Evolutionary conservation across 73 alveolate species (phyloP).

Genomic region (Paramecium pentaurelia): DNA sequence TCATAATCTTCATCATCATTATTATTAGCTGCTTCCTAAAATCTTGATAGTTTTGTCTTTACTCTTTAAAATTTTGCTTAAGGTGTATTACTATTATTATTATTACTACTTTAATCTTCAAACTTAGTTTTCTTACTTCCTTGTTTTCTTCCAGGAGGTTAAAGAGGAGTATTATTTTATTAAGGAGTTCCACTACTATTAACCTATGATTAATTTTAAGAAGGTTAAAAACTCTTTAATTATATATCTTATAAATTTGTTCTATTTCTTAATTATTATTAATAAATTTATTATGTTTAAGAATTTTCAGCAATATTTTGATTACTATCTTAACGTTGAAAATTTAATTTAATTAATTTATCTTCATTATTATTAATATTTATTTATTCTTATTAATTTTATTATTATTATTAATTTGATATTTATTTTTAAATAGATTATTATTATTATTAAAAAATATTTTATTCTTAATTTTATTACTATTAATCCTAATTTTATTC

Average conservation of each 20-base stretch:
- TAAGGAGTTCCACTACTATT: background rate
- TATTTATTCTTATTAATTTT: background rate
- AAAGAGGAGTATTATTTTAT: background rate
- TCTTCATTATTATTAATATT: background rate
- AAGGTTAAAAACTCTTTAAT: background rate
- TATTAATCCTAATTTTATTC: background rate
- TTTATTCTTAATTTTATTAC: background rate
- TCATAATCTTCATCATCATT: constrained; percentile 7
- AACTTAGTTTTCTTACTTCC: background rate
- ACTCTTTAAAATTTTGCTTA: background rate
- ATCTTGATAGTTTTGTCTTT: background rate
- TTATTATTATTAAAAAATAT: background rate
- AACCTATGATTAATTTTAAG: background rate
- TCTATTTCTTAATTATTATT: background rate
- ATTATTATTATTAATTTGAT: background rate
- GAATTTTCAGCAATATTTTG: background rate
- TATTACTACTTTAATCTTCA: background rate
- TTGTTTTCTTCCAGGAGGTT: background rate
- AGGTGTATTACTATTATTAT: background rate
- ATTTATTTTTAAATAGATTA: background rate
- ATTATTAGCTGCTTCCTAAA: background rate
- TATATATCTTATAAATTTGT: background rate
- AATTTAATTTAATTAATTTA: background rate
- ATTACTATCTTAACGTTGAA: background rate
- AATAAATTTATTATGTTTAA: background rate